Conservation (phyloP, 495 filamentous ascomycete species). For the Astrocystis sublimbata region DNA sequence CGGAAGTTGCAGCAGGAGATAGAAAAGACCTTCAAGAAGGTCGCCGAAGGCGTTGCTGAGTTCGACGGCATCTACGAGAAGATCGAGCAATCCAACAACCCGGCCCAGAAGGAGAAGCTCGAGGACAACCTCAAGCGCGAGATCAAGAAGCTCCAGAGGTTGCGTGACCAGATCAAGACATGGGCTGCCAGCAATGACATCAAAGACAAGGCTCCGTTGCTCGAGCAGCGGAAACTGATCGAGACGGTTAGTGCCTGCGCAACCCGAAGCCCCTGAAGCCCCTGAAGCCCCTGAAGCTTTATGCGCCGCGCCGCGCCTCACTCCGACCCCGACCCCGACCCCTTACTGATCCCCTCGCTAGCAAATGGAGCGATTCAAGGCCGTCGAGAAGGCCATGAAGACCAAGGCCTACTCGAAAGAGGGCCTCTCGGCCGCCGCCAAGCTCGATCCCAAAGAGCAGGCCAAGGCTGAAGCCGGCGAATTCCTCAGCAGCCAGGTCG, state of each 20-base stretch:
- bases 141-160: slow-evolving; percentile 98
- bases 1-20: slow-evolving; percentile 96
- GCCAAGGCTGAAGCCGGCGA: slow-evolving; percentile 84
- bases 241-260: slow-evolving; percentile 71
- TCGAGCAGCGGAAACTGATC: slow-evolving; percentile 92
- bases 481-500: slow-evolving; percentile 84
- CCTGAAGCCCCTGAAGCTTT: slow-evolving; percentile 1
- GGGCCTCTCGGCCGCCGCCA: slow-evolving; percentile 83
- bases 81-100: slow-evolving; percentile 84
- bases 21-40: slow-evolving; percentile 98
- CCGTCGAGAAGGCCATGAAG: slow-evolving; percentile 99
- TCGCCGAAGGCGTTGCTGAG: slow-evolving; percentile 83
- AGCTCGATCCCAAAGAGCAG: slow-evolving; percentile 92
- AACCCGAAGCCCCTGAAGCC: slow-evolving; percentile 4
- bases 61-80: slow-evolving; percentile 97
- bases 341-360: slow-evolving; percentile 43
- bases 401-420: slow-evolving; percentile 99
- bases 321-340: slow-evolving; percentile 4
- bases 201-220: slow-evolving; percentile 94
- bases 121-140: slow-evolving; percentile 97
- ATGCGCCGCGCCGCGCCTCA: neutral
- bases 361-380: slow-evolving; percentile 99
- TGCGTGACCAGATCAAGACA: slow-evolving; percentile 98
- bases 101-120: slow-evolving; percentile 95
- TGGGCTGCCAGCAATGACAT: slow-evolving; percentile 97